Base-by-base conservation (phyloP, 1,139 yeast genomes). In the Geotrichum macrosporum region DNA sequence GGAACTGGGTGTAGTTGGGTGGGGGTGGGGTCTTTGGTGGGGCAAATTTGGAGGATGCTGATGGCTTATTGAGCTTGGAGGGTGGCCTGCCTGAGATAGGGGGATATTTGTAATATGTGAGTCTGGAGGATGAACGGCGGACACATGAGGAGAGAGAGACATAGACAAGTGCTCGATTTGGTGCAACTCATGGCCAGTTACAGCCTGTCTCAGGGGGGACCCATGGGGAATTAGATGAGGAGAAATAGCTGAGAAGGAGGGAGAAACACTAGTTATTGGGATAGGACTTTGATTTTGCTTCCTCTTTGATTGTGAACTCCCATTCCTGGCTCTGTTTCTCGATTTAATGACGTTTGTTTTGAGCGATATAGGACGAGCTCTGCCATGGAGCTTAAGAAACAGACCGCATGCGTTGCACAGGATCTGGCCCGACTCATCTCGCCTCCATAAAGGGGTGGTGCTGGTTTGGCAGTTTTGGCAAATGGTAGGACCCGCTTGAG, bases 321-420 rank as follows among this genome's bases (percentile, higher is more conserved):
- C 31, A 38, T 53, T 54, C 18, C 60, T 49, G 37, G 55, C 83
- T 60, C 96, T 76, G 64, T 88, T 88, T 62, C 96, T 74, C 44
- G 92, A 81, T 67, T 88, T 87, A 63, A 88, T 88, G 20, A 92
- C 88, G 66, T 88, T 95, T 2, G 96, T 86, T 64, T 88, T 88
- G 58, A 88, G 71, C 34, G 94, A 81, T 50, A 87, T 87, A 8
- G 96, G 96, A 58, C 96, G 75, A 40, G 95, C 86, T 50, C 95
- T 77, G 19, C 96, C 96, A 61, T 88, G 96, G 41, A 88, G 74
- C 67, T 88, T 88, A 53, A 88, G 69, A 61, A 88, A 88, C 46
- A 88, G 71, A 0, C 96, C 96, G 69, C 96, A 88, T 1, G 96
- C 96, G 67, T 88, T 88, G 65, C 96, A 88, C 49, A 88, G 72